These are phyloP conservation scores for Asterochloris sp. DNA, from an alignment of 139 green algal species.

Conservation along the genomic window DNA sequence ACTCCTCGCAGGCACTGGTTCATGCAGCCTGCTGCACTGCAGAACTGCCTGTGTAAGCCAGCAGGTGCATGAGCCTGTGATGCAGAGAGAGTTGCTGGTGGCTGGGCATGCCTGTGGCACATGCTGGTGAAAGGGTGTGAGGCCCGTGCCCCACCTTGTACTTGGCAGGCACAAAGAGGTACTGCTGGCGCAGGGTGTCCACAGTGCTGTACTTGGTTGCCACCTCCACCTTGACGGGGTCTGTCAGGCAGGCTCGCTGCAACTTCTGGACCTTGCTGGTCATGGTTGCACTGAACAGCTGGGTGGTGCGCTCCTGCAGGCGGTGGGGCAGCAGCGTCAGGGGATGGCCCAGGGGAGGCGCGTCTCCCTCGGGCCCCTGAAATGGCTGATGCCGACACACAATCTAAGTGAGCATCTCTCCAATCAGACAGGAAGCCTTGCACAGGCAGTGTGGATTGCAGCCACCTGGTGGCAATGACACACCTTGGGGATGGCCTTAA, in stretches of 20 bases:
- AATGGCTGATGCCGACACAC: too few relatives aligned
- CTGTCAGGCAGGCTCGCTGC: constrained; percentile 90
- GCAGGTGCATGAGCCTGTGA: background rate
- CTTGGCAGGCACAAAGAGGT: constrained; percentile 97
- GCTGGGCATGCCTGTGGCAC: background rate
- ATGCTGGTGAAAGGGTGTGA: background rate
- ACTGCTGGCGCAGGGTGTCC: constrained; percentile 96
- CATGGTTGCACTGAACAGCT: constrained; percentile 99
- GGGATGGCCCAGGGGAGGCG: too few relatives aligned
- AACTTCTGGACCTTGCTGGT: constrained; percentile 99
- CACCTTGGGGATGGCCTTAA: constrained; percentile 75
- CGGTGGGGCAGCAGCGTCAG: background rate
- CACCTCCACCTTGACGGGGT: constrained; percentile 97
- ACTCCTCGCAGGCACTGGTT: too few relatives aligned
- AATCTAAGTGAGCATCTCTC: background rate
- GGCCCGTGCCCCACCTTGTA: constrained; percentile 68
- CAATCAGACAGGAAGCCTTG: too few relatives aligned
- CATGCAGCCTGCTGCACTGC: background rate
- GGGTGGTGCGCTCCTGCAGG: constrained; percentile 78
- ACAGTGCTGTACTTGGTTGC: constrained; percentile 93
- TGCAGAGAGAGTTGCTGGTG: background rate
- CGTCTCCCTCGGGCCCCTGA: too few relatives aligned
- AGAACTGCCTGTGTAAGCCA: background rate
- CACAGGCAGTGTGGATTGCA: background rate
- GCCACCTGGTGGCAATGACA: background rate